Evolutionary conservation across 768 basidiomycete genomes (phyloP), one percentile per base, ranked within the genome.

Genomic region (Clathrus columnatus): DNA sequence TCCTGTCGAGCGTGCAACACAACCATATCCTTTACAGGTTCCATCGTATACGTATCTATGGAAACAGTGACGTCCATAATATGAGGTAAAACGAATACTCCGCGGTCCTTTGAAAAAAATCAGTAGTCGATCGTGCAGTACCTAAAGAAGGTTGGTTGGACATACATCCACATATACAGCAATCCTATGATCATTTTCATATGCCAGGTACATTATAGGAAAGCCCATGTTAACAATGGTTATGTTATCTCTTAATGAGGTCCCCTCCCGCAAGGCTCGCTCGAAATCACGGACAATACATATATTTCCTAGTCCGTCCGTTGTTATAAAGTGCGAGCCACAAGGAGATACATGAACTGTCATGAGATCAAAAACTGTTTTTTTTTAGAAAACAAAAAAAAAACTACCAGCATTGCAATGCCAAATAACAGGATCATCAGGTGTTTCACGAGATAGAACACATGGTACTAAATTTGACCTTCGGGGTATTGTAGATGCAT

Each of bases 341-440:
- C 66, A 63, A 1, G 65, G 63, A 5, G 72, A 73, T 0, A 72
- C 71, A 54, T 75, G 73, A 1, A 67, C 72, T 68, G 57, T 16
- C 8, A 4, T 10, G 18, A 18, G 6, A 23, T n/a, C 16, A 23
- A 47, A 26, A 29, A 20, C 27, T 21, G n/a, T 36, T 36, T 36
- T 14, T 36, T 11, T 11, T 36, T 36, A 4, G 27, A 50, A 18
- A 44, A 30, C 48, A 46, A n/a, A 42, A 17, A 1, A 14, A 18
- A 18, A 52, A 7, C 11, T 30, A 57, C 56, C 50, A 24, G 49
- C 56, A 10, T 41, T 28, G 32, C 50, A 57, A 44, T 42, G 7
- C 32, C 50, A 27, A 29, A 29, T 24, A 4, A 11, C 47, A 18
- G 16, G 30, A 36, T 43, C 44, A 2, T 43, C n/a, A 21, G 23